phyloP scores from a whole-genome alignment of 805 yeast genomes.

The Metschnikowia koreensis region DNA sequence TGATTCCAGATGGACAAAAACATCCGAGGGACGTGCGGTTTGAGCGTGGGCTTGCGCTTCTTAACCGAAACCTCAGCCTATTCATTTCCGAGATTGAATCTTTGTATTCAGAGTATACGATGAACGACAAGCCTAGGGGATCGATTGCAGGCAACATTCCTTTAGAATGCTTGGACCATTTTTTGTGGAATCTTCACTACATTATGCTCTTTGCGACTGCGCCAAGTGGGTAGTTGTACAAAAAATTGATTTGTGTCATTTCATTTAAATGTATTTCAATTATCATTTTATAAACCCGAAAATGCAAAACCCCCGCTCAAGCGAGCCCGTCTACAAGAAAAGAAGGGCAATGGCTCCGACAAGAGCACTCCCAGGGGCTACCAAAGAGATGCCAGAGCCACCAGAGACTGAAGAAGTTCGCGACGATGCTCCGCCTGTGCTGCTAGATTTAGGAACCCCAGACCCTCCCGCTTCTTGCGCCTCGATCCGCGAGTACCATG shows the following conservation, averaged over 20 bases:
- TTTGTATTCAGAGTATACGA: constrained; percentile 14
- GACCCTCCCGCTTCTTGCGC: constrained; percentile 15
- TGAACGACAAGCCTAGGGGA: constrained; percentile 5
- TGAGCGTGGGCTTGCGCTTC: constrained; percentile 32
- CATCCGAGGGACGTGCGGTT: constrained; percentile 24
- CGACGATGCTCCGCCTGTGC: background rate
- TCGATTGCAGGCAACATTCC: constrained; percentile 27
- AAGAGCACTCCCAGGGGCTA: constrained; percentile 31
- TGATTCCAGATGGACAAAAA: constrained; percentile 4
- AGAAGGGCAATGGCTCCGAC: constrained; percentile 37
- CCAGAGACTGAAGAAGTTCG: constrained; percentile 3
- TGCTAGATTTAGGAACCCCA: background rate
- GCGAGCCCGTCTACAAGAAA: constrained; percentile 22
- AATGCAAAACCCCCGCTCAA: background rate
- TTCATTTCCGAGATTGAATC: constrained; percentile 25
- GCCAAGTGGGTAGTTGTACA: background rate
- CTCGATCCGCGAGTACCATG: constrained; percentile 31
- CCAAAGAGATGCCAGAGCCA: constrained; percentile 15
- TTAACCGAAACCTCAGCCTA: constrained; percentile 30
- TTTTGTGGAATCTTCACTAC: constrained; percentile 41
- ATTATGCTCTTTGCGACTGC: constrained; percentile 35
- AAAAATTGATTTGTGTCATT: background rate
- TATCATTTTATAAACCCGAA: background rate
- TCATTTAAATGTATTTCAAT: background rate
- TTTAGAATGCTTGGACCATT: constrained; percentile 38